phyloP scores from a whole-genome alignment of 139 green algal genomes.

The Tetradesmus lagerheimii region DNA sequence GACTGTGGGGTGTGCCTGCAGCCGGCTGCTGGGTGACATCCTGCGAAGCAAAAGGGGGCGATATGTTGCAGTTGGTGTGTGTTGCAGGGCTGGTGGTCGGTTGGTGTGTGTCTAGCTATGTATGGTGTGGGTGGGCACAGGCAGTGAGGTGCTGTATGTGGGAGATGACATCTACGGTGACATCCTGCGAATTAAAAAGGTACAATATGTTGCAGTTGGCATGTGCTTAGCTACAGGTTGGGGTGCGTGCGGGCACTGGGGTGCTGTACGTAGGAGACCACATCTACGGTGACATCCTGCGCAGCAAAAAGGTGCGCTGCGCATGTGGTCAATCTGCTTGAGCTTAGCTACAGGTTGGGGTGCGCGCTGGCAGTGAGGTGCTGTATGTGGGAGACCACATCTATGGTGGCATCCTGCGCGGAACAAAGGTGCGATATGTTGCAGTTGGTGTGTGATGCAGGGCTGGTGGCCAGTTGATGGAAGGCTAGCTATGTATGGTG shows the following conservation, averaged over 20 bases:
- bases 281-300: constrained; percentile 83
- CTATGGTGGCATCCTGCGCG: constrained; percentile 89
- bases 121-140: too few species aligned
- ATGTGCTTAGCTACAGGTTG: too few species aligned
- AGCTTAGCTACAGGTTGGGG: too few species aligned
- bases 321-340: constrained; percentile 45
- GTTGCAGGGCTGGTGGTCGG: too few species aligned
- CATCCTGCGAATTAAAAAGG: constrained; percentile 70
- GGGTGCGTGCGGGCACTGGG: constrained; percentile 26
- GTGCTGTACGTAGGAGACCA: constrained; percentile 82
- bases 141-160: constrained; percentile 80
- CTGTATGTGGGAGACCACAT: constrained; percentile 95
- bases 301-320: constrained; percentile 42
- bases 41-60: too few species aligned
- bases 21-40: constrained; percentile 80
- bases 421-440: too few species aligned
- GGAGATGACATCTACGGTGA: constrained; percentile 94
- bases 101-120: too few species aligned
- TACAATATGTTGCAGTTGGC: background rate
- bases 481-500: too few species aligned
- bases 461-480: too few species aligned
- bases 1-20: background rate
- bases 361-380: constrained; percentile 75
- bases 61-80: too few species aligned
- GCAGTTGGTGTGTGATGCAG: too few species aligned